Evolutionary conservation across 2,329 filamentous ascomycete species (phyloP).

Genomic region (Xylaria sp.): DNA sequence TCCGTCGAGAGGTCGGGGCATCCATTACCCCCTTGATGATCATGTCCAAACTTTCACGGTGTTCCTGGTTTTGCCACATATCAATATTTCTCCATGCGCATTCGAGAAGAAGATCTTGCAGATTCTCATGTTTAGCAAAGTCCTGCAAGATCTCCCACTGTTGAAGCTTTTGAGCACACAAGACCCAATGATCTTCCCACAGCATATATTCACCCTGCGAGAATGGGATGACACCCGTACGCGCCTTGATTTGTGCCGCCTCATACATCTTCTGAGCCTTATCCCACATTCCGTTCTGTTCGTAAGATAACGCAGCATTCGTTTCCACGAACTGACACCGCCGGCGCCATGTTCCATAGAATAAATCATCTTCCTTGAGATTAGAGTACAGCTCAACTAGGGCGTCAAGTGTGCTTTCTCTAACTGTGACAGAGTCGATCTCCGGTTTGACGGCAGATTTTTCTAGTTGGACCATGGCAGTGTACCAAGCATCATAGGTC

Average conservation of each 20-base stretch:
- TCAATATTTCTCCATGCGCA: constrained; percentile 96
- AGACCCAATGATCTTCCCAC: constrained; percentile 99
- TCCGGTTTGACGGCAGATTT: constrained; percentile 86
- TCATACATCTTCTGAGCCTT: constrained; percentile 98
- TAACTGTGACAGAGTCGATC: constrained; percentile 82
- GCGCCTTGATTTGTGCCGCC: constrained; percentile 93
- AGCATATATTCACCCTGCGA: constrained; percentile 98
- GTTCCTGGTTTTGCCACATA: constrained; percentile 88
- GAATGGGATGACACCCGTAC: constrained; percentile 95
- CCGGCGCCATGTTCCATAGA: constrained; percentile 96
- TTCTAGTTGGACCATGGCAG: constrained; percentile 89
- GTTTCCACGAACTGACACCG: constrained; percentile 97
- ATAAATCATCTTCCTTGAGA: constrained; percentile 94
- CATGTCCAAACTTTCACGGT: constrained; percentile 88
- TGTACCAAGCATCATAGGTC: constrained; percentile 97
- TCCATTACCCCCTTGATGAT: constrained; percentile 98
- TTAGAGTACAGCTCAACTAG: constrained; percentile 92
- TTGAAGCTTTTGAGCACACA: constrained; percentile 97
- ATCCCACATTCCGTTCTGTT: constrained; percentile 99
- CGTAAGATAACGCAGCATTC: constrained; percentile 95
- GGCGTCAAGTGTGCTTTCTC: constrained; percentile 95
- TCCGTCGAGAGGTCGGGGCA: constrained; percentile 89
- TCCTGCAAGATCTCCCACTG: constrained; percentile 99
- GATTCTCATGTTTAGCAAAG: constrained; percentile 98
- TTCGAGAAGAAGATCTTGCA: constrained; percentile 94